Conservation (phyloP, 2,329 filamentous ascomycete genomes). For the Zymoseptoria tritici region DNA sequence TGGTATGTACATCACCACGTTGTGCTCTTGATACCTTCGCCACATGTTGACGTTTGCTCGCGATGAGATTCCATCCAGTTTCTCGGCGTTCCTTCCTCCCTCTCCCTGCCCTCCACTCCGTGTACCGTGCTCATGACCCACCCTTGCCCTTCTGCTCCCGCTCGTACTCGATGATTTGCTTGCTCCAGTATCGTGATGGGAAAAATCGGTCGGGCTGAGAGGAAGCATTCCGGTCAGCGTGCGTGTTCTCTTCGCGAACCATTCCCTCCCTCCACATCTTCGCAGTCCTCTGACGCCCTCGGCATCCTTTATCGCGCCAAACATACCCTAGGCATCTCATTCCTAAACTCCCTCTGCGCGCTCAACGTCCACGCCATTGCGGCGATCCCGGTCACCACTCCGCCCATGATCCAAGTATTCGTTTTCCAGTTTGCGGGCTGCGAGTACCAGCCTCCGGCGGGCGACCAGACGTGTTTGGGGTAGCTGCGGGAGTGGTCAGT, state of each 20-base stretch:
- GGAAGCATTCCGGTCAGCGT: constrained; percentile 7
- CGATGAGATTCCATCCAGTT: no score
- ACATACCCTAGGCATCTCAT: constrained; percentile 60
- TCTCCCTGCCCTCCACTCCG: no score
- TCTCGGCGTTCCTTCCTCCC: no score
- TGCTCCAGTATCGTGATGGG: constrained; percentile 75
- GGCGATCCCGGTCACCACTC: constrained; percentile 60
- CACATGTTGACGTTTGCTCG: no score
- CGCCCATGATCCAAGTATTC: constrained; percentile 75
- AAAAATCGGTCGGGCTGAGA: constrained; percentile 60
- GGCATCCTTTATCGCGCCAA: background rate
- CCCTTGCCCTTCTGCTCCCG: constrained; percentile 27
- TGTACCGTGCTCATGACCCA: background rate
- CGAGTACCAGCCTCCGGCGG: constrained; percentile 92
- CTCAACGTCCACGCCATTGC: constrained; percentile 62
- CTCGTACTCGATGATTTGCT: constrained; percentile 63
- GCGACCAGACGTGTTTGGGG: constrained; percentile 83
- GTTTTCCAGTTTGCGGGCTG: constrained; percentile 91
- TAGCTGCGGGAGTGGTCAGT: constrained; percentile 17
- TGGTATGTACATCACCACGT: no score
- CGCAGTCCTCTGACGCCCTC: background rate
- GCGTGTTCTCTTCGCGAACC: background rate
- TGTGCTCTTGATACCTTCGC: no score
- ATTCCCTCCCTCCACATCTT: background rate
- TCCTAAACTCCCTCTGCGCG: constrained; percentile 64